A percentile compares a stretch with the other conserved stretches of the same genome.
Conservation (phyloP, 345 rosid species). For the Ceriops decandra region DNA sequence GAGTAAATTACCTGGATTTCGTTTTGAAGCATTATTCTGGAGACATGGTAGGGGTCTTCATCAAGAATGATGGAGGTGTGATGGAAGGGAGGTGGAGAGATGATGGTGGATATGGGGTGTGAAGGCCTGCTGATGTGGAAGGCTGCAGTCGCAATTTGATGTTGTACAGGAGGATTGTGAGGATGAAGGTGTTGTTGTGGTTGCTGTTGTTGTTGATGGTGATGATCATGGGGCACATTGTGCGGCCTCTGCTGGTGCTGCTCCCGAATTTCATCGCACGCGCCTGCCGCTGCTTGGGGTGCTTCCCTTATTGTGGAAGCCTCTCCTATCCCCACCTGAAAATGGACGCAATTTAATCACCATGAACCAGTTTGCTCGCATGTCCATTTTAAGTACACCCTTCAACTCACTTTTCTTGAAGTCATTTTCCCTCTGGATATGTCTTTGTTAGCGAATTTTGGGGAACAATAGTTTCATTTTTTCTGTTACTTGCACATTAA, state of each 20-base stretch:
- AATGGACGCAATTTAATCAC: constrained; percentile 12
- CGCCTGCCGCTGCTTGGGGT: constrained; percentile 28
- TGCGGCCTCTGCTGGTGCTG: constrained; percentile 42
- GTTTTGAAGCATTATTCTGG: constrained; percentile 73
- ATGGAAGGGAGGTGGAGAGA: constrained; percentile 70
- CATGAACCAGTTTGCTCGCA: constrained; percentile 33
- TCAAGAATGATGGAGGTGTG: constrained; percentile 83
- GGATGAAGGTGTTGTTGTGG: constrained; percentile 4
- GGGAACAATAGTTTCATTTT: constrained; percentile 16
- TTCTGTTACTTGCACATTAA: constrained; percentile 9
- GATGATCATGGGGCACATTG: constrained; percentile 54
- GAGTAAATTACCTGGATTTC: constrained; percentile 65
- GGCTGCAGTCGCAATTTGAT: constrained; percentile 46
- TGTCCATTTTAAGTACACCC: constrained; percentile 31
- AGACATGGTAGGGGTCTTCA: constrained; percentile 65
- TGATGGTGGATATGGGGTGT: constrained; percentile 69
- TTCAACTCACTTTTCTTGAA: constrained; percentile 4
- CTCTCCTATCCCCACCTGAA: constrained; percentile 72
- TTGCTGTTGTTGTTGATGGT: constrained; percentile 42
- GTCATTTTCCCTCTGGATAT: background rate
- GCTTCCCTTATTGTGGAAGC: constrained; percentile 67
- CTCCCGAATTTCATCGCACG: constrained; percentile 54
- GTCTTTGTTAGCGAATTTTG: background rate
- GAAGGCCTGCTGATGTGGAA: constrained; percentile 87
- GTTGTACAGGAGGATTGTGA: constrained; percentile 18